These are phyloP conservation scores for Globisporangium solare DNA, from an alignment of 352 stramenopile species.

Conservation along the genomic window DNA sequence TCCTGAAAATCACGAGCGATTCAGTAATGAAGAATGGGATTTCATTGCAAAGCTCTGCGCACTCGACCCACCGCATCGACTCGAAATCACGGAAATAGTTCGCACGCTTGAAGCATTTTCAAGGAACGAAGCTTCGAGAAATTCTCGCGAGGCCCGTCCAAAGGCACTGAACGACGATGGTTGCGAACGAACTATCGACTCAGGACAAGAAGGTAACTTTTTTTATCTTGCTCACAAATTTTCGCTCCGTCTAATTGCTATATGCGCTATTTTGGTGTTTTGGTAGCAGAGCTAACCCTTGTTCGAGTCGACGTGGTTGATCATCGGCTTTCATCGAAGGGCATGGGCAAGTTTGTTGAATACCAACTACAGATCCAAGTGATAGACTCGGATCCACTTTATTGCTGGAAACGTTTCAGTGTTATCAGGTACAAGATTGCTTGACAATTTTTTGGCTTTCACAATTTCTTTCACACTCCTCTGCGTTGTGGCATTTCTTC, in stretches of 20 bases:
- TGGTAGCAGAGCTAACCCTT: neutral
- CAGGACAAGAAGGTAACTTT: neutral
- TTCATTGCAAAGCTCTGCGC: neutral
- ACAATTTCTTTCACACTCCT: too few relatives aligned
- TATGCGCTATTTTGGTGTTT: neutral
- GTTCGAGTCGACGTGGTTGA: neutral
- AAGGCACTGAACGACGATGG: neutral
- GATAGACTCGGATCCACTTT: neutral
- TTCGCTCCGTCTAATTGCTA: neutral
- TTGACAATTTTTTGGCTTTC: too few relatives aligned
- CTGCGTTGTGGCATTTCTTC: neutral
- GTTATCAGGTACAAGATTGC: neutral
- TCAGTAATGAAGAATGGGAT: neutral
- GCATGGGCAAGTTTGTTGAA: neutral
- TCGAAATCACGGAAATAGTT: neutral
- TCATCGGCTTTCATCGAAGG: neutral
- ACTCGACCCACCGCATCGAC: neutral
- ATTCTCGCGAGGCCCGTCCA: neutral
- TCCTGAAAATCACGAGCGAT: neutral
- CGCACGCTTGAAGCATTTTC: neutral
- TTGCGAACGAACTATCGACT: neutral
- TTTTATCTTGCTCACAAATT: too few relatives aligned
- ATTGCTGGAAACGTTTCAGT: constrained; percentile 1
- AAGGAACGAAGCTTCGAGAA: neutral
- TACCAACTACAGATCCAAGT: neutral